Percentiles rank a stretch among this genome's conserved stretches.
These are phyloP conservation scores for Chaetomiaceae sp. DNA, from an alignment of 2,329 filamentous ascomycete genomes.

Conservation along the genomic window DNA sequence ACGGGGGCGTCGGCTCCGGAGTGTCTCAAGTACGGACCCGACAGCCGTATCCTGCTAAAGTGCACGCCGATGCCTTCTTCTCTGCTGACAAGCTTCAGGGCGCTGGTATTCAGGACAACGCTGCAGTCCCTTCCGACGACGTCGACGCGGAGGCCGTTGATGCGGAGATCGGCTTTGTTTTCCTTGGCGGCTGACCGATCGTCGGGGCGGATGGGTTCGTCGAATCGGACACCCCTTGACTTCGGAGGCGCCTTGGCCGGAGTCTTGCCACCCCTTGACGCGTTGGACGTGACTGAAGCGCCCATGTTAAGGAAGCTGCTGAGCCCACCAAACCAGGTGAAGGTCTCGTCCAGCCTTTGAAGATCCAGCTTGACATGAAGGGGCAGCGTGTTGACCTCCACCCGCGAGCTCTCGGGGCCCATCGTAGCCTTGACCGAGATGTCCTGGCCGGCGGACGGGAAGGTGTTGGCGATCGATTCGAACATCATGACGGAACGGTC, in stretches of 20 bases:
- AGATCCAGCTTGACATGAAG: constrained; percentile 73
- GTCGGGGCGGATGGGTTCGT: constrained; percentile 46
- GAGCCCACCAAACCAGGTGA: constrained; percentile 84
- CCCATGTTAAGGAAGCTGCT: constrained; percentile 88
- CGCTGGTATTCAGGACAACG: constrained; percentile 68
- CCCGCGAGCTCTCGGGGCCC: constrained; percentile 40
- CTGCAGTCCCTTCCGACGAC: constrained; percentile 75
- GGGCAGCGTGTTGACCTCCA: constrained; percentile 71
- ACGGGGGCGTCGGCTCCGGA: constrained; percentile 55
- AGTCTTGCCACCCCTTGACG: constrained; percentile 43
- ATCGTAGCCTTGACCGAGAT: constrained; percentile 50
- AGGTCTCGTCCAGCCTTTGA: constrained; percentile 75
- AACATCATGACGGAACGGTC: constrained; percentile 53
- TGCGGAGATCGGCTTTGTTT: constrained; percentile 68
- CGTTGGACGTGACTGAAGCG: constrained; percentile 72
- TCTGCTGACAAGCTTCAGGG: constrained; percentile 74
- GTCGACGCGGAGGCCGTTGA: constrained; percentile 72
- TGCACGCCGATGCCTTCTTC: constrained; percentile 66
- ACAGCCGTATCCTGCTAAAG: constrained; percentile 69
- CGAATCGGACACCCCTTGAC: constrained; percentile 54
- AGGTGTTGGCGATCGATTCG: constrained; percentile 54
- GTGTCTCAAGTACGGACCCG: constrained; percentile 60
- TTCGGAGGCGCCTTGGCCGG: constrained; percentile 38
- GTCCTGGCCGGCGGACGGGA: constrained; percentile 53
- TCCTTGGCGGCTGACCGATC: constrained; percentile 44